Base-by-base conservation (phyloP, 1,284 basidiomycete genomes). In the Puccinia brachypodii region DNA sequence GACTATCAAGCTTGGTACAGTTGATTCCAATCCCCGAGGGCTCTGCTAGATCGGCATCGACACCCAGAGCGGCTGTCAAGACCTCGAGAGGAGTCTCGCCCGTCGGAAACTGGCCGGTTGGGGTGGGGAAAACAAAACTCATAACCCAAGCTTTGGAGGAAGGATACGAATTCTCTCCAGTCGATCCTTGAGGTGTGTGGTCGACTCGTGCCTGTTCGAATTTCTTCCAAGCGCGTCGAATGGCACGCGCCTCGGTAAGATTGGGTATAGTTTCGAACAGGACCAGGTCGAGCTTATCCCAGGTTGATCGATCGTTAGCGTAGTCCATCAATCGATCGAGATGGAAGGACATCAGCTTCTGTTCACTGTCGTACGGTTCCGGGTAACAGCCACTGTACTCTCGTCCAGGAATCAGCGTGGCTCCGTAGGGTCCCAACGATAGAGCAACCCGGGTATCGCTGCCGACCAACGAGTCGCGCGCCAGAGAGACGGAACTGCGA, bases 221-320 rank as follows among this genome's bases (percentile, higher is more conserved):
- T 58, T 47, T 47, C 19, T 64, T 56, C 66, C 66, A 79, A 19
- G 92, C 92, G 19, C 87, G 86, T 64, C 92, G 88, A 81, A 94
- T 91, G 0, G 91, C 92, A 13, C 85, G 86, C 4, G 92, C 88
- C 86, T 95, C 93, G 33, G 90, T 87, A 16, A 90, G 85, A 0
- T 93, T 87, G 0, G 93, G 92, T 3, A 94, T 87, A 0, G 93
- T 94, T 88, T 94, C 93, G 85, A 94, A 94, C 9, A 92, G 92
- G 71, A 94, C 85, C 83, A 89, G 89, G 79, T 92, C 90, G 76
- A 94, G 87, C 11, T 85, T 85, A 36, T 85, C 83, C 93, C 92
- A 94, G 0, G 87, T 87, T 28, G 88, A 86, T 76, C 90, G 87
- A 44, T 87, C 84, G 4, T 85, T 84, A 0, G 90, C 88, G 84